Evolutionary conservation across 352 stramenopile genomes (phyloP), one percentile per base, ranked within the genome.

Genomic region (Phytophthora kernoviae): DNA sequence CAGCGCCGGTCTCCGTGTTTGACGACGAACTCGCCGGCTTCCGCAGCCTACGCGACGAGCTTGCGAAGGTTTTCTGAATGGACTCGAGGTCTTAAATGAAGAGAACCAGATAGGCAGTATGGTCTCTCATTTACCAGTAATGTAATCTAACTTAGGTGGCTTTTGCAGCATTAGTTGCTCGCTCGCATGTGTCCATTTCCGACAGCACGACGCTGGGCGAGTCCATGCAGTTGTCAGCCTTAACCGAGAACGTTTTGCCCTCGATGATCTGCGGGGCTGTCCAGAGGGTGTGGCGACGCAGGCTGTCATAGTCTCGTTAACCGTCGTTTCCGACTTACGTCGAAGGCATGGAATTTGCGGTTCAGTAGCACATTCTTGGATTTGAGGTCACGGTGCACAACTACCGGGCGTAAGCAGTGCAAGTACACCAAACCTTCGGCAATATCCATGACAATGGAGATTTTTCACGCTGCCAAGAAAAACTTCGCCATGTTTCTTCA

Each of bases 221-320:
- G 65, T 94, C n/a, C n/a, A n/a, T n/a, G n/a, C n/a, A 97, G 30
- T 96, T 86, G 52, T 97, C 90, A 14, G 87, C 86, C 50, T 92
- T 91, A 43, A 94, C 82, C 26, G 77, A 92, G 72, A 93, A 96
- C 32, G 88, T 87, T 36, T 90, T 81, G 57, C 84, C 84, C 53
- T 89, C 68, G 18, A 97, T 91, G 54, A 96, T 93, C 69, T 97
- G 88, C 2, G 90, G 88, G 0, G 88, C 88, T 14, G 87, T 95
- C 87, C 88, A 97, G 8, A 90, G 65, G 90, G 66, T 12, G 84
- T 96, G 14, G 86, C 87, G 9, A 88, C 83, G 15, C 90, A 81
- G 1, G 81, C 89, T 14, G 84, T 90, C 74, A 89, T 85, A 0
- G 83, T 91, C 46, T 91, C 76, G 54, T 92, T 88, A 17, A 88